Base-by-base conservation (phyloP, 2,329 filamentous ascomycete genomes). In the Hypoxylon rubiginosum region DNA sequence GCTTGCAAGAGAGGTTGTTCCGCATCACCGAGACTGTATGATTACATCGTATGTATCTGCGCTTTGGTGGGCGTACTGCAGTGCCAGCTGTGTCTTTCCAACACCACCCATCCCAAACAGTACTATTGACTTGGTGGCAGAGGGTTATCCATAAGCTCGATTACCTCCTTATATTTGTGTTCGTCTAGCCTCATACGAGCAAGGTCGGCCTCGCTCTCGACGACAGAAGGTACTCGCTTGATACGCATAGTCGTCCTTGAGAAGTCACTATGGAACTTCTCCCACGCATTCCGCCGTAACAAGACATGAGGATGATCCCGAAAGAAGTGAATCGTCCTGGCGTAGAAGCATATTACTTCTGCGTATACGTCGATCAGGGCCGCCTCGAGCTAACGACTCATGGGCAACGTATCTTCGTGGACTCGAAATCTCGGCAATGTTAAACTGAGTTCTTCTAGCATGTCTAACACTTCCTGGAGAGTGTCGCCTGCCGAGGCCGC, bases 271-370 rank as follows among this genome's bases (percentile, higher is more conserved):
- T 58, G 66, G 45, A 74, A 73, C 19, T 61, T 67, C 39, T 71
- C 41, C 73, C 71, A 75, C 10, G 62, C 64, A 59, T 71, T 72
- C 32, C 64, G 70, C 46, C 68, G 52, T 45, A 76, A 45, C 13
- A 70, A 43, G 24, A 69, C 45, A 64, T 76, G 70, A 26, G 75
- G 73, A 66, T 77, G 68, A 50, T 54, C 64, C 6, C 75, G 73
- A 50, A 78, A 72, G 67, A 77, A 77, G 60, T 72, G 72, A 51
- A 77, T 77, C 9, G 73, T 64, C 10, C 74, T 72, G 17, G 74
- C 74, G 65, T 73, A 77, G 63, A 78, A 78, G 67, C 73, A 75
- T 21, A 76, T 74, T 28, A 76, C 66, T 56, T 78, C 76, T 11
- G 70, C 69, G 59, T 77, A 76, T 5, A 75, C 75, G 49, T 76